Evolutionary conservation across 2,329 filamentous ascomycete genomes (phyloP).

Genomic region (Xylariaceae sp.): DNA sequence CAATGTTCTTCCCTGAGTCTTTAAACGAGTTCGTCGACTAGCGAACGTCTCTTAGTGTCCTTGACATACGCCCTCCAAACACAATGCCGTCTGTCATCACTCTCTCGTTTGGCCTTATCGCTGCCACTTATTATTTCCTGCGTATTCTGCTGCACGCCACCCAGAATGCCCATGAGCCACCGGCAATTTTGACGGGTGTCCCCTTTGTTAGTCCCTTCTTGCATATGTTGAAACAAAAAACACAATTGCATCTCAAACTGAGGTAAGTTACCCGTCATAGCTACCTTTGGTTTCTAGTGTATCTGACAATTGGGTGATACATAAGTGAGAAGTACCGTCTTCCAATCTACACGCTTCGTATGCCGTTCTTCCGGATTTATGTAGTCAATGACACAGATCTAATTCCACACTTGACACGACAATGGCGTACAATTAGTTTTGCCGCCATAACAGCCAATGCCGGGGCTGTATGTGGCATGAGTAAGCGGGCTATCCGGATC

Average conservation of each 20-base stretch:
- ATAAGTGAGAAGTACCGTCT: slow-evolving; percentile 17
- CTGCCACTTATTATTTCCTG: slow-evolving; percentile 21
- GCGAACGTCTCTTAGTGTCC: too few species aligned
- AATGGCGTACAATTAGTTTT: slow-evolving; percentile 27
- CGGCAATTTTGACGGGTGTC: slow-evolving; percentile 17
- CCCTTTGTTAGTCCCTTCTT: slow-evolving; percentile 27
- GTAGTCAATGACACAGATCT: slow-evolving; percentile 25
- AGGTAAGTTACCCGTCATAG: slow-evolving; percentile 10
- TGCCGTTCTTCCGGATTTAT: slow-evolving; percentile 26
- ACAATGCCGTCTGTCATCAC: background rate
- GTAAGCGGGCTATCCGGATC: slow-evolving; percentile 19
- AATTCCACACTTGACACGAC: slow-evolving; percentile 22
- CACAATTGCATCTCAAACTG: slow-evolving; percentile 7
- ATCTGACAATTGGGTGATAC: background rate
- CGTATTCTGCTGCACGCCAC: slow-evolving; percentile 21
- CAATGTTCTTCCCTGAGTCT: too few species aligned
- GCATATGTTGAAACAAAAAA: slow-evolving; percentile 19
- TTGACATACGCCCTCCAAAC: too few species aligned
- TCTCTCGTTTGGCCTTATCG: background rate
- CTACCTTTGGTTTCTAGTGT: too few species aligned
- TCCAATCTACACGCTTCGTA: slow-evolving; percentile 27
- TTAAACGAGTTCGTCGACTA: too few species aligned
- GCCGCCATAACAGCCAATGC: slow-evolving; percentile 22
- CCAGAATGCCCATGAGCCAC: slow-evolving; percentile 24
- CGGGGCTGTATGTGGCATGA: slow-evolving; percentile 21